These are phyloP conservation scores for Penicillium sumatraense DNA, from an alignment of 2,329 filamentous ascomycete species.

Conservation along the genomic window DNA sequence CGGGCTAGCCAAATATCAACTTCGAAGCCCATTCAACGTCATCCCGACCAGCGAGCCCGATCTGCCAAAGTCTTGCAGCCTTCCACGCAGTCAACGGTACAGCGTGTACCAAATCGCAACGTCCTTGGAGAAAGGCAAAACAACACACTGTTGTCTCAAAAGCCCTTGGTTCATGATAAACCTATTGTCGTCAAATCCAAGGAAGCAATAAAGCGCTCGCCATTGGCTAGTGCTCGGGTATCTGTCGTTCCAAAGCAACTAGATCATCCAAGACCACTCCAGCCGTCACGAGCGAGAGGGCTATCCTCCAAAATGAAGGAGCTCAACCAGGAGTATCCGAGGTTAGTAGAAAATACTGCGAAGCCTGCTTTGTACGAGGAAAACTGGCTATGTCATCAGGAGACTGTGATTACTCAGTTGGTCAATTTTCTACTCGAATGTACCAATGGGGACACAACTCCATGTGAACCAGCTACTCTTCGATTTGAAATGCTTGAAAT, in stretches of 20 bases:
- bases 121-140: conserved; percentile 19
- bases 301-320: conserved; percentile 32
- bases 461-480: conserved; percentile 38
- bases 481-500: conserved; percentile 55
- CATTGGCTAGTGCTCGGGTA: conserved; percentile 13
- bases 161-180: background rate
- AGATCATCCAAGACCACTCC: conserved; percentile 26
- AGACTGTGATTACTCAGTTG: conserved; percentile 64
- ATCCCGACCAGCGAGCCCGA: conserved; percentile 23
- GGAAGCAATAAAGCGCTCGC: background rate
- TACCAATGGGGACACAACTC: conserved; percentile 20
- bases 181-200: background rate
- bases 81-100: conserved; percentile 2
- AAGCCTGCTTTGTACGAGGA: conserved; percentile 66
- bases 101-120: background rate
- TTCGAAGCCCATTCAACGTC: conserved; percentile 16
- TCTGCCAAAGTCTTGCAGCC: conserved; percentile 20
- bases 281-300: conserved; percentile 36
- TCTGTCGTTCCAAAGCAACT: conserved; percentile 17
- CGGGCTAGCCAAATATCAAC: conserved; percentile 5
- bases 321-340: conserved; percentile 50
- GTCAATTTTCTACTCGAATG: conserved; percentile 60
- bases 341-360: conserved; percentile 59
- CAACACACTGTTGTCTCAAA: conserved; percentile 9
- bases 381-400: conserved; percentile 66